Percentiles rank a stretch among this genome's conserved stretches.
phyloP scores from a whole-genome alignment of 1,284 basidiomycete genomes.

The Microbotryum saponariae region DNA sequence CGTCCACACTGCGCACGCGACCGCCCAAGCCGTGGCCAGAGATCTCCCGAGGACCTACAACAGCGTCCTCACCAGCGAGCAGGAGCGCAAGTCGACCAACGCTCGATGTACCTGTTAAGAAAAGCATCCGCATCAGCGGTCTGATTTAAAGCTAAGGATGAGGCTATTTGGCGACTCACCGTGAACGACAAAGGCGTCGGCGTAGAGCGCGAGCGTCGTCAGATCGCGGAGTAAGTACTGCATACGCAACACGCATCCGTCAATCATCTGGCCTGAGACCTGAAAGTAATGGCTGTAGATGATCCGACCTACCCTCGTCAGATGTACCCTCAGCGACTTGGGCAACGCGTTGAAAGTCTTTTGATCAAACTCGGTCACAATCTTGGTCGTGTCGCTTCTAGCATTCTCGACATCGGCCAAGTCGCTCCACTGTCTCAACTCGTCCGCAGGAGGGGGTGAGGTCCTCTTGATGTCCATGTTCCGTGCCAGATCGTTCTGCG shows the following conservation, averaged over 20 bases:
- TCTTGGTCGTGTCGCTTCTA: not conserved
- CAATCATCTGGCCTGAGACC: no score
- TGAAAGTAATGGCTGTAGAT: no score
- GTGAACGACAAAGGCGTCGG: conserved; percentile 29
- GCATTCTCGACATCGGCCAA: not conserved
- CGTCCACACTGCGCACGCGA: conserved; percentile 21
- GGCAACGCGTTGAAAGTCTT: conserved; percentile 19
- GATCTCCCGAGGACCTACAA: conserved; percentile 27
- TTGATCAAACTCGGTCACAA: conserved; percentile 18
- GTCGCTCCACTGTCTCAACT: conserved; percentile 12
- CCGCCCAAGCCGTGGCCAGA: conserved; percentile 23
- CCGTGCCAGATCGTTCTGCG: no score
- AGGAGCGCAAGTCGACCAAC: conserved; percentile 21
- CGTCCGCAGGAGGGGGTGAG: conserved; percentile 4
- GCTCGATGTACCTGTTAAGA: conserved; percentile 11
- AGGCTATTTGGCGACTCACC: conserved; percentile 7
- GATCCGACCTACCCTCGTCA: conserved; percentile 4
- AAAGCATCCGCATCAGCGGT: not conserved
- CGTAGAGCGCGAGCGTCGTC: conserved; percentile 14
- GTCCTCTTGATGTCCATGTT: conserved; percentile 7
- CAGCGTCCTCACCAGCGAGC: conserved; percentile 21
- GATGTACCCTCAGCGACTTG: conserved; percentile 6
- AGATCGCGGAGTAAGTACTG: conserved; percentile 24
- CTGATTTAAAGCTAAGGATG: not conserved
- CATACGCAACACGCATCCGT: no score